phyloP scores from a whole-genome alignment of 257 asterid species.

The Euphrasia confusa region DNA sequence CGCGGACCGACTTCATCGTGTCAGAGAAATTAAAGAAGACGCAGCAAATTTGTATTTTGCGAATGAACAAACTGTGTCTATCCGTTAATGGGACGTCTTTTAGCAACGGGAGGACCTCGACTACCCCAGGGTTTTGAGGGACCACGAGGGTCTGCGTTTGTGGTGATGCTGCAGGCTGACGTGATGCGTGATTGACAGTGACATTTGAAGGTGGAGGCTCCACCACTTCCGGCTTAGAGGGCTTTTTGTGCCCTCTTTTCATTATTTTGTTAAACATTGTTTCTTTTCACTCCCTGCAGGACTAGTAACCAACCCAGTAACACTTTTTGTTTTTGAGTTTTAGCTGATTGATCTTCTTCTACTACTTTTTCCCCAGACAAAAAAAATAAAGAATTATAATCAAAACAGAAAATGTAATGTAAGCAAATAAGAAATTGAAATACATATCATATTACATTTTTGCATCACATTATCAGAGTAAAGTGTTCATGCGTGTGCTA shows the following conservation, averaged over 20 bases:
- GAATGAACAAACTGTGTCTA: constrained; percentile 58
- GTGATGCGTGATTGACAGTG: constrained; percentile 46
- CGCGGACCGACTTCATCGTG: constrained; percentile 69
- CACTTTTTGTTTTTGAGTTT: constrained; percentile 8
- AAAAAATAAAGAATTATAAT: constrained; percentile 1
- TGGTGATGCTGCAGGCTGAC: constrained; percentile 27
- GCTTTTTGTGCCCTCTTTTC: constrained; percentile 63
- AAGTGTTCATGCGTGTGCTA: too few species aligned
- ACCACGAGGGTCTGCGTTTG: constrained; percentile 32
- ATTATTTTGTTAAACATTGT: constrained; percentile 58
- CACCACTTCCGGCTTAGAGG: constrained; percentile 45
- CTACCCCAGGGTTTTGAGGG: constrained; percentile 55
- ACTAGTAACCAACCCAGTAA: constrained; percentile 18
- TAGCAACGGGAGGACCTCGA: constrained; percentile 71
- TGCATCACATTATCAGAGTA: constrained; percentile 4
- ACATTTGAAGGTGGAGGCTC: constrained; percentile 47
- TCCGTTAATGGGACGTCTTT: constrained; percentile 61
- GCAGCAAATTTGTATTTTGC: constrained; percentile 73
- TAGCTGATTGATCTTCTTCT: constrained; percentile 2
- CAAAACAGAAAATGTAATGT: constrained; percentile 10
- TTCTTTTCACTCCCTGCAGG: constrained; percentile 14
- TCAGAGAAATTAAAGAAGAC: constrained; percentile 62
- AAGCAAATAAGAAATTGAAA: neutral
- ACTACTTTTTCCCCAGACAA: too few species aligned
- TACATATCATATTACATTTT: too few species aligned